Base-by-base conservation (phyloP, 768 basidiomycete genomes). In the Roridomyces roridus region DNA sequence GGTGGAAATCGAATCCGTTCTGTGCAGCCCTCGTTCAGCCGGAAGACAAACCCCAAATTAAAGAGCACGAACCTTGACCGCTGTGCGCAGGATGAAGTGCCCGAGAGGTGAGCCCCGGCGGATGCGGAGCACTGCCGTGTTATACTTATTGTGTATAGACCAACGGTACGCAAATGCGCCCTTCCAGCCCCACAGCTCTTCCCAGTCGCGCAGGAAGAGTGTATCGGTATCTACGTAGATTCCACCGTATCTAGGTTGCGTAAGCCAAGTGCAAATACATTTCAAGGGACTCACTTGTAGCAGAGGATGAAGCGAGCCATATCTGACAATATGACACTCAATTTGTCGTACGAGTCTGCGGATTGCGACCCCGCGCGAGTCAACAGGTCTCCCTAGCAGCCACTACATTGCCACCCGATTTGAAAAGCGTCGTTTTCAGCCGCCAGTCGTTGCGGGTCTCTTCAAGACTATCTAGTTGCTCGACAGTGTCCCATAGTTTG, bases 91-190 rank as follows among this genome's bases (percentile, higher is more conserved):
- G 46, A 99, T 77, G 77, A 98, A 96, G 56, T 88, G 89, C 21
- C 94, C 95, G 21, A 99, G 75, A 12, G 96, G 95, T 3, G 92
- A 95, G 18, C 86, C 85, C 71, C 92, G 94, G 82, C 96, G 94
- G 77, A 99, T 80, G 67, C 89, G 92, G 51, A 99, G 81, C 7
- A 98, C 94, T 2, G 97, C 96, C 14, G 96, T 98, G 78, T 98
- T 98, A 72, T 98, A 98, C 68, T 37, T 50, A 6, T 54, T 47
- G 25, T 59, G 58, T 26, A 24, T 54, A 0, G 52, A 54, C 96
- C 96, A 99, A 4, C 96, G 83, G 70, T 98, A 98, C 8, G 96
- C 95, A 65, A 98, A 99, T n/a, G 95, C 94, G 24, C 96, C 95
- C 66, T 89, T 87, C 90, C 93, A 98, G 26, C 93, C 93, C 94